Base-by-base conservation (phyloP, 202 grass and related monocot species). In the Schoenoplectus tabernaemontani region DNA sequence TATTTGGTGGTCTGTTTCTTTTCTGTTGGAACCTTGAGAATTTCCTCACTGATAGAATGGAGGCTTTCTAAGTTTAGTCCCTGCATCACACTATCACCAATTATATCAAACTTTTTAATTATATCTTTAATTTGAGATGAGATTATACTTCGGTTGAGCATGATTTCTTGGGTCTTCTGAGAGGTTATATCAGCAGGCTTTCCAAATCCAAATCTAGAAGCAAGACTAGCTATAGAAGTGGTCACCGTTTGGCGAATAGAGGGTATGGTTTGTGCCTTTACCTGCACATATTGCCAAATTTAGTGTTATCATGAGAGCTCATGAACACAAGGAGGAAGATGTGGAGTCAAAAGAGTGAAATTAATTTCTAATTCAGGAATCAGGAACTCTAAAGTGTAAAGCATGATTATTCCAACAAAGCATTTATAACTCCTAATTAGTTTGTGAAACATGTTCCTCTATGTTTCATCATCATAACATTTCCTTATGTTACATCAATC, bases 1-100 rank as follows among this genome's bases (percentile, higher is more conserved):
- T 39, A 79, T 54, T 67, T 82, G 26, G 64, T 81, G 53, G 24
- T 78, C 56, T 71, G 82, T 75, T 50, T 68, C 39, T 80, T 77
- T 78, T 84, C 78, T 23, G 79, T 69, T 42, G 86, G 88, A 82
- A 83, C 64, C 0, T 84, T 71, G 13, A 72, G 38, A 47, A 78
- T 62, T 59, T 85, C 46, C 32, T 87, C 73, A 65, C 77, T 84
- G n/a, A 85, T 87, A 37, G 53, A 78, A 82, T 90, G 70, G 37
- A 90, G 69, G 15, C 81, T 53, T 4, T 83, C 32, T 9, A 50
- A 15, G 16, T 64, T 64, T 42, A 79, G 77, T 16, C 77, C 77
- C 59, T 6, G 22, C 77, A 79, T 79, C 41, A 79, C 58, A 64
- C 77, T 79, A 59, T 63, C 77, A 79, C 77, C 57, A 28, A 79